These are phyloP conservation scores for Globisporangium orthogonon DNA, from an alignment of 352 stramenopile species.

Conservation along the genomic window DNA sequence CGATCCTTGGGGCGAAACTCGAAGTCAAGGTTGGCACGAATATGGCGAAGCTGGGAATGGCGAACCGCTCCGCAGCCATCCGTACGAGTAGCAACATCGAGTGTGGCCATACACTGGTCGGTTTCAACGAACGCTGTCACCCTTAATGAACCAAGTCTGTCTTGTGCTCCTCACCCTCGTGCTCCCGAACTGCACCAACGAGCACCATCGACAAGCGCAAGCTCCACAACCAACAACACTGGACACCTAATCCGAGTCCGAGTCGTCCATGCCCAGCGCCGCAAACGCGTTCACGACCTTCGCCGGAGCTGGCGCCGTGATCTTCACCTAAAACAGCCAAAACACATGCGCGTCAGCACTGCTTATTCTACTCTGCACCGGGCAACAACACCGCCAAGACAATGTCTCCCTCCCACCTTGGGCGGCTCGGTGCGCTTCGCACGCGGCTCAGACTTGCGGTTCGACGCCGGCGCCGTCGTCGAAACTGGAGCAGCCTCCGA, in stretches of 20 bases:
- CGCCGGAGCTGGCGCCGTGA: conserved; percentile 34
- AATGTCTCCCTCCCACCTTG: conserved; percentile 17
- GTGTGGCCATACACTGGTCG: background rate
- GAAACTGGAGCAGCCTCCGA: conserved; percentile 11
- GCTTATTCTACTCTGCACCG: no score
- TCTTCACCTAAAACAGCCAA: conserved; percentile 24
- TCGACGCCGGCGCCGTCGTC: conserved; percentile 6
- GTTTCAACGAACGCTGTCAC: background rate
- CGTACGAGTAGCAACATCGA: no score
- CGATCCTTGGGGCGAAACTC: background rate
- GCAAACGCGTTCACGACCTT: conserved; percentile 69
- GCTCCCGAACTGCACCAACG: no score
- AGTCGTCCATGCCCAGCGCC: conserved; percentile 34
- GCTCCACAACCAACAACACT: conserved; percentile 5
- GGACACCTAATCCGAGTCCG: conserved; percentile 62
- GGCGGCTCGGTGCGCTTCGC: conserved; percentile 37
- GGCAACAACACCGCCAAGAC: background rate
- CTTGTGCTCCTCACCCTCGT: background rate
- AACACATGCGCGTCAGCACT: background rate
- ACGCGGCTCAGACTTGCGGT: conserved; percentile 40
- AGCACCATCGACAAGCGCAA: background rate
- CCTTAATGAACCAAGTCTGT: background rate
- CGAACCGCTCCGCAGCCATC: no score
- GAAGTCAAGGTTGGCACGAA: background rate
- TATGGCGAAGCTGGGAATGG: no score